phyloP scores from a whole-genome alignment of 345 rosid genomes.

The Brassica rapa region DNA sequence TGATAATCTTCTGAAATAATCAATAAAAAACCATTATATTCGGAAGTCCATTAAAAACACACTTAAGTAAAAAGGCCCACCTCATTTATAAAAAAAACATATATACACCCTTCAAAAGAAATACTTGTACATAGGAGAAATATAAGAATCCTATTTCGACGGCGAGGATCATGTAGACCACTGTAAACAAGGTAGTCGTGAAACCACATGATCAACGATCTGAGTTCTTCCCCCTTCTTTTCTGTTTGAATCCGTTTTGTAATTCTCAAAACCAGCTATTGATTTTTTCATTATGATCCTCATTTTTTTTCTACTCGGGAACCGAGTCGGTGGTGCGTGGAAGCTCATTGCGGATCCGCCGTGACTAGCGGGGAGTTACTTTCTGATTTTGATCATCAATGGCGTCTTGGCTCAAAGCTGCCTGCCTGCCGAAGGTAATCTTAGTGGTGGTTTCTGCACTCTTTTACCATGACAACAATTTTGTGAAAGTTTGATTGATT shows the following conservation, averaged over 20 bases:
- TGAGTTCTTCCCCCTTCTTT: slow-evolving; percentile 31
- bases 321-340: slow-evolving; percentile 45
- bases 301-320: neutral
- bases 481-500: too few species aligned
- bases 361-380: slow-evolving; percentile 33
- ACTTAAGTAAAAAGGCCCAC: neutral
- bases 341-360: slow-evolving; percentile 37
- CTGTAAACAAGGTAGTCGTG: slow-evolving; percentile 17
- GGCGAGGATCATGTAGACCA: slow-evolving; percentile 29
- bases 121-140: neutral
- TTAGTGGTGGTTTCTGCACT: too few species aligned
- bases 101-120: too few species aligned
- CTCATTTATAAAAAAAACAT: neutral
- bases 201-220: slow-evolving; percentile 34
- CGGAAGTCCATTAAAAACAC: too few species aligned
- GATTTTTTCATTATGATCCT: slow-evolving; percentile 18
- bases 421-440: slow-evolving; percentile 18
- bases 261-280: neutral
- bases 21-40: too few species aligned
- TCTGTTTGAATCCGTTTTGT: neutral
- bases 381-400: slow-evolving; percentile 42
- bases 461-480: too few species aligned
- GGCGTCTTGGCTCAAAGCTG: slow-evolving; percentile 98
- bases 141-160: slow-evolving; percentile 1
- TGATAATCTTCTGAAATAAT: too few species aligned